Evolutionary conservation across 2,329 filamentous ascomycete species (phyloP), one percentile per base, ranked within the genome.

Genomic region (Neofusicoccum laricinum): DNA sequence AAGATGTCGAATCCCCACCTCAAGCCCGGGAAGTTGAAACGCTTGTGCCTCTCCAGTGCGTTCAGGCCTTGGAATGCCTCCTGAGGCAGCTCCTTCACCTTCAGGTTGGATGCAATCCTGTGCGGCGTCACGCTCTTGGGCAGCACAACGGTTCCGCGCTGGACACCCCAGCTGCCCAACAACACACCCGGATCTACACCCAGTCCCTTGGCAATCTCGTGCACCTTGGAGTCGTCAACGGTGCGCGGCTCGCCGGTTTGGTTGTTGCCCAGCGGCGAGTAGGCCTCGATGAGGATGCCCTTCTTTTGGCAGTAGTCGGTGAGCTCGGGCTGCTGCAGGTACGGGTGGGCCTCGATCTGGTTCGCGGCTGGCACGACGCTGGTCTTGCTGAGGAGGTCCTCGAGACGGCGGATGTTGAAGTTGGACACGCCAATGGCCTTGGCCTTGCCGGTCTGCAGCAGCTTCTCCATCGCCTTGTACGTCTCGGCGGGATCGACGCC

Each of bases 161-260:
- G 92, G n/a, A 92, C 96, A 17, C 91, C 87, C 93, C 93, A 97
- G 71, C 92, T 86, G 69, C 97, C 84, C 66, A 96, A 84, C 34
- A 96, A 84, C 84, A 97, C 92, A 15, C 91, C 90, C 4, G 91
- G 84, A 8, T 88, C 87, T 82, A 90, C 92, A 75, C 81, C 81
- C 68, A 91, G 82, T 81, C 90, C 92, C 71, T 84, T 77, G 17
- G 91, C 88, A 67, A 93, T 84, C 55, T 71, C 75, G 70, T 84
- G 86, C 76, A 96, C 82, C 62, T 83, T 78, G 19, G 85, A 78
- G 76, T 92, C 85, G 73, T 93, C 84, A 75, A 96, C 89, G 65
- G 96, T 84, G 63, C 90, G 85, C 15, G 86, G 83, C 41, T 55
- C 38, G 58, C 86, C 86, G 6, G 87, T 74, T n/a, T 88, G 84